phyloP scores from a whole-genome alignment of 352 stramenopile genomes.

The Phytophthora chlamydospora region DNA sequence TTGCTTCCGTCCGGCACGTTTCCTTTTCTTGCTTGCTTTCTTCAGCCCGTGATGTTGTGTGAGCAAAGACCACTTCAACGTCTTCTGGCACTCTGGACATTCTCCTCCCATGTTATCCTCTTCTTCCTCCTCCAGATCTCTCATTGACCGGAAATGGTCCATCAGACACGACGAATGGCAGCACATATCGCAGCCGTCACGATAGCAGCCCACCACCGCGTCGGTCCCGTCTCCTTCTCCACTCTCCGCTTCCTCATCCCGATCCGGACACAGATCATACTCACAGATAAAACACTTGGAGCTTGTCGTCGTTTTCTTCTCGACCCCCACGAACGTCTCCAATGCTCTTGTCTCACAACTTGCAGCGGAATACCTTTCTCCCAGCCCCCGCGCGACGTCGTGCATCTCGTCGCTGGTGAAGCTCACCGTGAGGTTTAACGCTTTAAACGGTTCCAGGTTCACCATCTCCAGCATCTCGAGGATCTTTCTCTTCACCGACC shows the following conservation, averaged over 20 bases:
- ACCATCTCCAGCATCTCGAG: slow-evolving; percentile 73
- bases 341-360: slow-evolving; percentile 46
- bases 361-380: slow-evolving; percentile 38
- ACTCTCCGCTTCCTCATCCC: slow-evolving; percentile 3
- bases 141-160: slow-evolving; percentile 58
- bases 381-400: slow-evolving; percentile 37
- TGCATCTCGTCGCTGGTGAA: slow-evolving; percentile 59
- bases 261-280: slow-evolving; percentile 14
- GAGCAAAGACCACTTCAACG: slow-evolving; percentile 53
- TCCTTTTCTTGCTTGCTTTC: slow-evolving; percentile 12
- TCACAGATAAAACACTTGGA: slow-evolving; percentile 58
- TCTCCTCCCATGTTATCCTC: slow-evolving; percentile 25
- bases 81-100: slow-evolving; percentile 51
- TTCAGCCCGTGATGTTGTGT: slow-evolving; percentile 25
- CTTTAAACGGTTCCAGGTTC: slow-evolving; percentile 57
- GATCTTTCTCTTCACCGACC: slow-evolving; percentile 75
- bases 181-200: slow-evolving; percentile 45
- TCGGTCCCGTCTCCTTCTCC: background rate
- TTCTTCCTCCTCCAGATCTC: slow-evolving; percentile 15
- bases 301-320: background rate
- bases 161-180: slow-evolving; percentile 55
- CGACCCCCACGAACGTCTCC: slow-evolving; percentile 13
- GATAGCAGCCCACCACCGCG: slow-evolving; percentile 44
- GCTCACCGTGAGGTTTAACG: slow-evolving; percentile 52
- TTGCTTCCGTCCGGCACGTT: background rate